Conservation (phyloP, 2,329 filamentous ascomycete species). For the Aureobasidium subglaciale region DNA sequence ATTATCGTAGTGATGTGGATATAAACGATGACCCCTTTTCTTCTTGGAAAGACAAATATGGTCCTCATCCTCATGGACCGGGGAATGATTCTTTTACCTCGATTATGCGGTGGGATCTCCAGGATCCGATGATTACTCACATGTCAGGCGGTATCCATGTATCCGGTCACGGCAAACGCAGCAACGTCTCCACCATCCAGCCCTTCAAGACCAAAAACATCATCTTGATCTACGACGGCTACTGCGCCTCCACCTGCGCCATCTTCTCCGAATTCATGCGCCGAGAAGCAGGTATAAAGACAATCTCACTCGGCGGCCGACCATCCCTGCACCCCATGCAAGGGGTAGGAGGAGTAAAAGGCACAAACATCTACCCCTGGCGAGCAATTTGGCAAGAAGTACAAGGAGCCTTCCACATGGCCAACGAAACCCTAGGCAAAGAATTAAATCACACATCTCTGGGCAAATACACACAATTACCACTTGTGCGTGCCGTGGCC, state of each 20-base stretch:
- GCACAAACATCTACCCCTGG: slow-evolving; percentile 28
- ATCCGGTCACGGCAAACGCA: slow-evolving; percentile 43
- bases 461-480: slow-evolving; percentile 24
- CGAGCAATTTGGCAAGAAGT: slow-evolving; percentile 21
- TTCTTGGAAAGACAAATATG: slow-evolving; percentile 42
- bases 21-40: slow-evolving; percentile 44
- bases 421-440: neutral
- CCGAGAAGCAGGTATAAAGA: slow-evolving; percentile 37
- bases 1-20: slow-evolving; percentile 40
- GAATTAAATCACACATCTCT: slow-evolving; percentile 22
- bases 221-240: slow-evolving; percentile 42
- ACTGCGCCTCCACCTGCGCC: slow-evolving; percentile 40
- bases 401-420: slow-evolving; percentile 20
- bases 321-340: slow-evolving; percentile 36
- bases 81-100: slow-evolving; percentile 50
- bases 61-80: slow-evolving; percentile 32
- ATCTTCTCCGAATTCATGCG: slow-evolving; percentile 41
- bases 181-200: slow-evolving; percentile 37
- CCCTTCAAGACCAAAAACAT: slow-evolving; percentile 54
- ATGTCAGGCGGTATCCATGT: slow-evolving; percentile 32
- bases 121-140: slow-evolving; percentile 34
- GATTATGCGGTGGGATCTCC: slow-evolving; percentile 48
- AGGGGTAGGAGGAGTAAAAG: slow-evolving; percentile 40
- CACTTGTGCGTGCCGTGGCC: slow-evolving; percentile 19
- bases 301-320: slow-evolving; percentile 37